Evolutionary conservation across 495 filamentous ascomycete species (phyloP).

Genomic region (Ramalina intermedia): DNA sequence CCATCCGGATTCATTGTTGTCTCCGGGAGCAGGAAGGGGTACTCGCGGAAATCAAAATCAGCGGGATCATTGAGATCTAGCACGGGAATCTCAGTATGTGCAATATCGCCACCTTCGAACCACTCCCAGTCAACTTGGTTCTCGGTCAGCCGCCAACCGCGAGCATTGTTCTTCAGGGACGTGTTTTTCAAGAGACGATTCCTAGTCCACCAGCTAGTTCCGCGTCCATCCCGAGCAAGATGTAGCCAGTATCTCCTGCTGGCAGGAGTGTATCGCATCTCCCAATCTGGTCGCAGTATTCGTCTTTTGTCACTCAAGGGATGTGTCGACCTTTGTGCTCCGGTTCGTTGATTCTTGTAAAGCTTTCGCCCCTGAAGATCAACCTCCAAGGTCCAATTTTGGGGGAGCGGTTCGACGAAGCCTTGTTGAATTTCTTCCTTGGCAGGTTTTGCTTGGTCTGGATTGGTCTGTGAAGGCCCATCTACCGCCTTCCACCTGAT

Average conservation of each 20-base stretch:
- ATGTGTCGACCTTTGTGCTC: constrained; percentile 2
- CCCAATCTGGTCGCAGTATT: constrained; percentile 5
- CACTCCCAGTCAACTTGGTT: constrained; percentile 3
- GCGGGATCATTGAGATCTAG: constrained; percentile 7
- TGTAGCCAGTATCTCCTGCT: constrained; percentile 5
- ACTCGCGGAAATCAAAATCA: constrained; percentile 6
- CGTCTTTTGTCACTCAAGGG: constrained; percentile 2
- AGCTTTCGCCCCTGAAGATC: neutral
- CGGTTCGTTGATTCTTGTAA: constrained; percentile 1
- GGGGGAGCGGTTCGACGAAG: constrained; percentile 6
- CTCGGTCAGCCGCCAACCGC: constrained; percentile 4
- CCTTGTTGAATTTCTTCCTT: neutral
- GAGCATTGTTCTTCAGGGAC: constrained; percentile 7
- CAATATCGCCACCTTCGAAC: constrained; percentile 6
- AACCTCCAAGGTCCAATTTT: neutral
- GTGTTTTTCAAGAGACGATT: constrained; percentile 8
- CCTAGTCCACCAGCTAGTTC: constrained; percentile 6
- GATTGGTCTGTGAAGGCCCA: neutral
- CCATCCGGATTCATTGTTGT: neutral
- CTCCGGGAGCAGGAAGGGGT: constrained; percentile 4
- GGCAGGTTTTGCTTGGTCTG: neutral
- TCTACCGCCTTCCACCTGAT: constrained; percentile 6
- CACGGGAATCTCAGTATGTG: constrained; percentile 7
- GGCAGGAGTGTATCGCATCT: constrained; percentile 7
- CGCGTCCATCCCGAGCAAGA: constrained; percentile 3